A percentile compares a stretch with the other conserved stretches of the same genome.
These are phyloP conservation scores for Daedaleopsis nitida DNA, from an alignment of 768 basidiomycete species.

Conservation along the genomic window DNA sequence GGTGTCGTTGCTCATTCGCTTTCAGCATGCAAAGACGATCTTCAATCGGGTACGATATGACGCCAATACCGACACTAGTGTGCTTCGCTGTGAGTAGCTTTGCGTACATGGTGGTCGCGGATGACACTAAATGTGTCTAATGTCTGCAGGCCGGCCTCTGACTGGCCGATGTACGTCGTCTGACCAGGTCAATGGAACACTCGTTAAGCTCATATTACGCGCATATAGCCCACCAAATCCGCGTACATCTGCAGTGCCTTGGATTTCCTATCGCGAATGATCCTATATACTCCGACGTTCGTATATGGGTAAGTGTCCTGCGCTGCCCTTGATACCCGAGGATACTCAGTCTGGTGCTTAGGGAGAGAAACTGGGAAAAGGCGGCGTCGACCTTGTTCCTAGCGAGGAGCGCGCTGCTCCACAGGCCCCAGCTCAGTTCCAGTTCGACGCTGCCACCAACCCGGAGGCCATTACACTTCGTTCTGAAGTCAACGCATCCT, in stretches of 20 bases:
- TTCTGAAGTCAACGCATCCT: not conserved
- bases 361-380: slow-evolving; percentile 75
- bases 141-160: slow-evolving; percentile 68
- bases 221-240: slow-evolving; percentile 86
- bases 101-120: not conserved
- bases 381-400: slow-evolving; percentile 79
- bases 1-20: not conserved
- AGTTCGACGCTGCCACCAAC: slow-evolving; percentile 30
- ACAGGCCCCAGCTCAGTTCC: slow-evolving; percentile 45
- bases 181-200: not conserved
- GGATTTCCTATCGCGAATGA: slow-evolving; percentile 96
- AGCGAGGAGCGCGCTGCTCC: slow-evolving; percentile 67
- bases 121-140: slow-evolving; percentile 4
- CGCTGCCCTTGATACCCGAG: slow-evolving; percentile 1
- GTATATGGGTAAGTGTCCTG: slow-evolving; percentile 63
- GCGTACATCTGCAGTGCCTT: slow-evolving; percentile 94
- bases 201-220: slow-evolving; percentile 4
- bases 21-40: slow-evolving; percentile 82
- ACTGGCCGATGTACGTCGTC: slow-evolving; percentile 84
- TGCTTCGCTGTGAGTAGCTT: slow-evolving; percentile 70
- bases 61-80: slow-evolving; percentile 74
- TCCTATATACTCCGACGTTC: slow-evolving; percentile 82
- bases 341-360: slow-evolving; percentile 27
- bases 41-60: slow-evolving; percentile 88
- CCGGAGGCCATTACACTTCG: slow-evolving; percentile 22